Conservation (phyloP, 441 rosid species). For the Euphorbia corollata region DNA sequence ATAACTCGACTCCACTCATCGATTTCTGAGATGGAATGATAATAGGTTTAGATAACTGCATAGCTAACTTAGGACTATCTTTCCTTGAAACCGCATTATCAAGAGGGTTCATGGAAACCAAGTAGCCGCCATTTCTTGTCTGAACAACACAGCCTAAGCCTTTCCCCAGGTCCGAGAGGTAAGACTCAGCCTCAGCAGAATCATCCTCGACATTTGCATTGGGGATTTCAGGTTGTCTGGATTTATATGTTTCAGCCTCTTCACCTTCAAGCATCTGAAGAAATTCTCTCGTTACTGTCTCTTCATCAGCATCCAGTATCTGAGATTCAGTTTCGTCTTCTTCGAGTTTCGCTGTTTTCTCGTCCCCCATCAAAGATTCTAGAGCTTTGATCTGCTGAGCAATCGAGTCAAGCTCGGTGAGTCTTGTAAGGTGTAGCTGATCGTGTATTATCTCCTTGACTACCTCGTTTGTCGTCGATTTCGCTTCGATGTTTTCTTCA, state of each 20-base stretch:
- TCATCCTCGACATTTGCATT: conserved; percentile 41
- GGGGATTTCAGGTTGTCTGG: conserved; percentile 37
- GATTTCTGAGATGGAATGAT: conserved; percentile 34
- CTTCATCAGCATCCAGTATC: conserved; percentile 71
- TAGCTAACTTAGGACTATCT: conserved; percentile 74
- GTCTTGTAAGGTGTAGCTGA: conserved; percentile 44
- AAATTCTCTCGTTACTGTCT: conserved; percentile 72
- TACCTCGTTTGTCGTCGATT: conserved; percentile 46
- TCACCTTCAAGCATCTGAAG: conserved; percentile 78
- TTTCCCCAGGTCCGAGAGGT: conserved; percentile 78
- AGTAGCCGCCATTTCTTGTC: conserved; percentile 81
- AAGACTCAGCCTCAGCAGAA: conserved; percentile 41
- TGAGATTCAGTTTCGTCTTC: conserved; percentile 41
- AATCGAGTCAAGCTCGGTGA: conserved; percentile 71
- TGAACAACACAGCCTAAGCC: conserved; percentile 79
- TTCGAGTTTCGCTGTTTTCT: conserved; percentile 29
- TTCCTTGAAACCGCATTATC: conserved; percentile 47
- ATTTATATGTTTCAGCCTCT: conserved; percentile 31
- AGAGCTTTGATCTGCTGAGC: conserved; percentile 87
- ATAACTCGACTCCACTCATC: conserved; percentile 56
- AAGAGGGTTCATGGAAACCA: conserved; percentile 78
- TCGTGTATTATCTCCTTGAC: conserved; percentile 66
- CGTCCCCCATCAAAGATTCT: conserved; percentile 67
- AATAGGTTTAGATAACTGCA: conserved; percentile 81
- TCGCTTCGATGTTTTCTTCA: conserved; percentile 34